Base-by-base conservation (phyloP, 1,284 basidiomycete genomes). In the Ustilago shanxiensis region DNA sequence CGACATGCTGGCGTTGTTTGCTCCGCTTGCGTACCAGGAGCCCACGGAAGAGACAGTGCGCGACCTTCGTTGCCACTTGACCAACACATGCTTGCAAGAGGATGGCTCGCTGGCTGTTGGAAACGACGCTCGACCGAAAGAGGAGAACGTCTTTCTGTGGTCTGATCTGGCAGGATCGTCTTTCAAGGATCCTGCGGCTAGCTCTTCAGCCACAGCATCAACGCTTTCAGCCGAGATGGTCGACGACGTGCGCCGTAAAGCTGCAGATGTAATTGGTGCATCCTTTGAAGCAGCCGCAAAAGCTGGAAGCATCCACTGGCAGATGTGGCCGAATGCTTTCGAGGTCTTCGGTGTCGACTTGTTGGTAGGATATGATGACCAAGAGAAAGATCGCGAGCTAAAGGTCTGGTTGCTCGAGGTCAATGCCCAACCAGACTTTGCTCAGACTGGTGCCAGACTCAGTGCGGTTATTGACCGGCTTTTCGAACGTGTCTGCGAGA, bases 341-440 rank as follows among this genome's bases (percentile, higher is more conserved):
- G 97, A 99, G 86, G 90, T 99, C 13, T 98, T 93, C 83, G 96
- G 96, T 0, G 90, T 94, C 11, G 96, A 99, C 85, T 92, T 99
- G 72, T 87, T 99, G 16, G 90, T 98, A 31, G 90, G 91, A 7
- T 89, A 56, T 29, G 51, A 69, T 41, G 65, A 64, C 37, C 75
- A 37, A 29, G 20, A n/a, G n/a, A 33, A 22, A 13, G 22, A 44
- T 14, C 8, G 31, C 1, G 55, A 77, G 14, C 57, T 93, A 65
- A 89, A 90, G 73, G 91, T 94, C 2, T 92, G 92, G 67, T 87
- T 98, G 3, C 89, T 98, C 29, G 96, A 98, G 86, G 89, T 97
- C 83, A 98, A 98, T 85, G 92, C 95, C 2, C 95, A 97, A 79
- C 96, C 96, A 2, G 96, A 98, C 61, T 98, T 98, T 77, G 93